Conservation (phyloP, 805 yeast species). For the Barnettozyma vustinii region DNA sequence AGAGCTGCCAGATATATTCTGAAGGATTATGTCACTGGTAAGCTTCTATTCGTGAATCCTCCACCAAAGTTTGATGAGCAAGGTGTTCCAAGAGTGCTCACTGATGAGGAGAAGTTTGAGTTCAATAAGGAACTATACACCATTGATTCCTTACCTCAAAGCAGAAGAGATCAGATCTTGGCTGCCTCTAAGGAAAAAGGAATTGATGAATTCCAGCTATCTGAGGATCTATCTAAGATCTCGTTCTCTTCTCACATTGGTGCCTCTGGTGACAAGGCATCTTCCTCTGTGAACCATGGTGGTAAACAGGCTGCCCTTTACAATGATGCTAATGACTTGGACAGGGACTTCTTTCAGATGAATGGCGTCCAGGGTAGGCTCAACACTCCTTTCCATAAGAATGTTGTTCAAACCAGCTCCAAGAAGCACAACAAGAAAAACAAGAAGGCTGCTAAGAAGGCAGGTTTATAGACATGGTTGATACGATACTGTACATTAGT, state of each 20-base stretch:
- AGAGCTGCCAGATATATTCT: slow-evolving; percentile 89
- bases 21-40: slow-evolving; percentile 94
- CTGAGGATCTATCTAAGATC: slow-evolving; percentile 63
- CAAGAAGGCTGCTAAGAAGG: slow-evolving; percentile 48
- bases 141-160: slow-evolving; percentile 58
- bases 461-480: background rate
- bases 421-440: slow-evolving; percentile 75
- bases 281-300: slow-evolving; percentile 61
- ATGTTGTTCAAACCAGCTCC: slow-evolving; percentile 9
- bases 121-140: slow-evolving; percentile 78
- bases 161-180: slow-evolving; percentile 65
- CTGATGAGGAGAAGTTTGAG: slow-evolving; percentile 47
- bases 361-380: slow-evolving; percentile 56
- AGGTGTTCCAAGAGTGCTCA: slow-evolving; percentile 30
- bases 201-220: slow-evolving; percentile 55
- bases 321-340: slow-evolving; percentile 78
- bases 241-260: slow-evolving; percentile 78
- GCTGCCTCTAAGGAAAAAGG: slow-evolving; percentile 56
- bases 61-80: slow-evolving; percentile 70
- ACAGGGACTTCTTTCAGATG: slow-evolving; percentile 78
- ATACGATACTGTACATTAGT: slow-evolving; percentile 5
- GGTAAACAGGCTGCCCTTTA: slow-evolving; percentile 77
- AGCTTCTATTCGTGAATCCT: slow-evolving; percentile 75
- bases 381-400: slow-evolving; percentile 69
- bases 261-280: slow-evolving; percentile 37